These are phyloP conservation scores for Ilyonectria destructans DNA, from an alignment of 2,329 filamentous ascomycete species.

Conservation along the genomic window DNA sequence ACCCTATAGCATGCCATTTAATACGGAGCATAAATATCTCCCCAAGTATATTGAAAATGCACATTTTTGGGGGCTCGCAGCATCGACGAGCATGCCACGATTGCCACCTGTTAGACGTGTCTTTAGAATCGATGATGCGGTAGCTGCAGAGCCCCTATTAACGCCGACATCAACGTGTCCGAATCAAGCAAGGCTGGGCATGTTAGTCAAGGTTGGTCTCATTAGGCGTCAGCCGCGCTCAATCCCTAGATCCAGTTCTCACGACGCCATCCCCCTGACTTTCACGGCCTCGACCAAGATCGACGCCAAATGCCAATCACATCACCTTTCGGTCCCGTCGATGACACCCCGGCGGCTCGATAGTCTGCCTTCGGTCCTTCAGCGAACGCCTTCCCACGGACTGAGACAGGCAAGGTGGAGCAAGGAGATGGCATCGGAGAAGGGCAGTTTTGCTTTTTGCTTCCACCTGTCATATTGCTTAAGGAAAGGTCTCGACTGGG, in stretches of 20 bases:
- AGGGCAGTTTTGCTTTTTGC: conserved; percentile 20
- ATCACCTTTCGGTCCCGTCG: conserved; percentile 15
- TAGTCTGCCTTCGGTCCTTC: conserved; percentile 17
- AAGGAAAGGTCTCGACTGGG: conserved; percentile 18
- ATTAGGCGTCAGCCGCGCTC: conserved; percentile 18
- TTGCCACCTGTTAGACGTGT: not conserved
- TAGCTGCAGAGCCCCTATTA: not conserved
- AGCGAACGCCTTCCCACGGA: conserved; percentile 17
- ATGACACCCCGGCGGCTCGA: conserved; percentile 26
- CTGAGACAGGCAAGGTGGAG: conserved; percentile 14
- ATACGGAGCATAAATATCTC: not conserved
- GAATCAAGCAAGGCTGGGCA: conserved; percentile 15
- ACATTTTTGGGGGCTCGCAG: not conserved
- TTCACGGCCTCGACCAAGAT: conserved; percentile 21
- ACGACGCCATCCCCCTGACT: conserved; percentile 22
- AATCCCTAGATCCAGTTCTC: conserved; percentile 15
- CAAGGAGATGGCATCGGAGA: not conserved
- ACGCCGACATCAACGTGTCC: not conserved
- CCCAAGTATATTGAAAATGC: not conserved
- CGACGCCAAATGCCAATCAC: conserved; percentile 25
- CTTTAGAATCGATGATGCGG: not conserved
- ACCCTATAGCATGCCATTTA: not conserved
- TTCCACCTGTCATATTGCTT: conserved; percentile 22
- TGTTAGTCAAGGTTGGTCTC: conserved; percentile 17
- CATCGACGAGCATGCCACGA: not conserved